Conservation (phyloP, 2,329 filamentous ascomycete species). For the Furcasterigmium furcatum region DNA sequence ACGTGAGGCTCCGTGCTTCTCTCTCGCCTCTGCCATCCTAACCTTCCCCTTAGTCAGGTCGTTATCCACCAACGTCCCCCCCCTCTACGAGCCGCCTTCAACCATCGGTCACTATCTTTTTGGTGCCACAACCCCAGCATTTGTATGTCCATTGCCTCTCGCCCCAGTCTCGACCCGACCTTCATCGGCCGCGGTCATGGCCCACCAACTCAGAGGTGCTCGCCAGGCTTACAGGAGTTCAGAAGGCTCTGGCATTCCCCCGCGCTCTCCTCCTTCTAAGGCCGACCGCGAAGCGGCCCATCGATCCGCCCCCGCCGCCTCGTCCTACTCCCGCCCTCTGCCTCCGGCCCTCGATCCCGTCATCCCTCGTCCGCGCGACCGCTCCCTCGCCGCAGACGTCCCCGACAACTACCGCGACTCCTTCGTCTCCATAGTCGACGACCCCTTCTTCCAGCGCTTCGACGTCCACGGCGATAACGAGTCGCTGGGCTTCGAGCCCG, state of each 20-base stretch:
- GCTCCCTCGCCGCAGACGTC: conserved; percentile 16
- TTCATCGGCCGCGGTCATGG: conserved; percentile 8
- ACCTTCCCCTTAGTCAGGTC: too few relatives aligned
- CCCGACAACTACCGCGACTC: conserved; percentile 38
- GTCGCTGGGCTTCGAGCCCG: conserved; percentile 18
- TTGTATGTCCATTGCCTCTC: too few relatives aligned
- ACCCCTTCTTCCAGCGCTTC: conserved; percentile 50
- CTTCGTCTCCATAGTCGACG: conserved; percentile 50
- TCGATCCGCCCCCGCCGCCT: conserved; percentile 13
- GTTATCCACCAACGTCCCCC: too few relatives aligned
- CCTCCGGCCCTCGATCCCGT: conserved; percentile 9
- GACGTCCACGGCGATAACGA: conserved; percentile 29
- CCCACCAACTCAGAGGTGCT: conserved; percentile 11
- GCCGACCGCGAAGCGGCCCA: conserved; percentile 12
- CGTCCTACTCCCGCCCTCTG: conserved; percentile 8
- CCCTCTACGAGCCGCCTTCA: too few relatives aligned
- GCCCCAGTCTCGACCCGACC: too few relatives aligned
- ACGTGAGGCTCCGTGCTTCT: too few relatives aligned
- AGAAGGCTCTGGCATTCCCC: conserved; percentile 12
- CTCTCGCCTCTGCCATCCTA: too few relatives aligned
- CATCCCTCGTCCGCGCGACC: conserved; percentile 11
- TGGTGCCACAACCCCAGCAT: too few relatives aligned
- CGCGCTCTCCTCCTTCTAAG: conserved; percentile 9
- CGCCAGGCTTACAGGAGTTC: conserved; percentile 15
- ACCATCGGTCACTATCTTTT: too few relatives aligned